Base-by-base conservation (phyloP, 257 asterid species). In the Petrea volubilis region DNA sequence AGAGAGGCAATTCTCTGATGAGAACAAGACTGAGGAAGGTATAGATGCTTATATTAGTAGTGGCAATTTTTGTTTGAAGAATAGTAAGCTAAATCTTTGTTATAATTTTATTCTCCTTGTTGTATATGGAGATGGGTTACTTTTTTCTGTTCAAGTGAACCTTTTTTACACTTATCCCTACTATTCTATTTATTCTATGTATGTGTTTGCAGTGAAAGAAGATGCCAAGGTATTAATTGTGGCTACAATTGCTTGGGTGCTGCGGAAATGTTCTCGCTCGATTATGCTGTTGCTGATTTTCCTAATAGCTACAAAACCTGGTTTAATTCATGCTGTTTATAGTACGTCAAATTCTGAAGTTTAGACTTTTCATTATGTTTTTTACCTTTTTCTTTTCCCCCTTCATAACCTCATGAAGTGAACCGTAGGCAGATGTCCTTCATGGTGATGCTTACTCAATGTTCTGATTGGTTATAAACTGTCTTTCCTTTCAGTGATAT, bases 241-340 rank as follows among this genome's bases (percentile, higher is more conserved):
- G 74, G 99, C 99, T 58, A 95, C 99, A 60, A 75, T 95, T 79
- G 98, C 97, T 73, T 95, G 99, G 99, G 99, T 97, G 38, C 80
- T 95, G 73, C 92, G 96, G 20, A 95, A 95, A 87, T 88, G 93
- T 79, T 92, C 99, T 81, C 96, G 96, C 55, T 88, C 98, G 51
- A 88, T 95, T 59, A 86, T 90, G 92, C 84, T 92, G 78, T 75
- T 90, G 78, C 88, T 90, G 78, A 92, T 92, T 76, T 95, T 95
- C 86, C 85, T 90, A 40, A 90, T 95, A 66, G 98, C 99, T 57
- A 86, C 84, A 69, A 95, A 86, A 79, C 97, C 99, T 70, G 99
- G 99, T 78, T 79, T 92, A 78, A 73, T 87, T 83, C 99, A 92
- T 82, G 98, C 98, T 73, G 76, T 90, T 60, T 95, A 95, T 83